Conservation (phyloP, 2,329 filamentous ascomycete genomes). For the Hymenoscyphus fructigenus region DNA sequence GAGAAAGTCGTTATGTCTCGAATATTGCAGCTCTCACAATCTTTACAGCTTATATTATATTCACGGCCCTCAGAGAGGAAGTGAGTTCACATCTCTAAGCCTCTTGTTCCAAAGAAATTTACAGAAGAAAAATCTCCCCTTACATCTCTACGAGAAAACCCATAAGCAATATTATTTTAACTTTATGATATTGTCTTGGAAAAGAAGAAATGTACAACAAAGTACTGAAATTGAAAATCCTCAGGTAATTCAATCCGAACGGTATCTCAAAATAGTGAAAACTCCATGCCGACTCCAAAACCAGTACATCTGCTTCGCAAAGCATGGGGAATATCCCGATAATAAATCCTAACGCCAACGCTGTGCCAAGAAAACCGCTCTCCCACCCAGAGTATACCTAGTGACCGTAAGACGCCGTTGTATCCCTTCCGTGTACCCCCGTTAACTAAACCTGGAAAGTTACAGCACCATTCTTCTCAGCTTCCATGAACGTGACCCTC, state of each 20-base stretch:
- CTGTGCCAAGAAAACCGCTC: background rate
- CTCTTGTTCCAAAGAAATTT: too few species aligned
- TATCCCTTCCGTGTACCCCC: background rate
- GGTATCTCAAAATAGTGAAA: background rate
- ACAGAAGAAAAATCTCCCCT: too few species aligned
- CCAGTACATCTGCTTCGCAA: background rate
- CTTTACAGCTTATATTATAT: too few species aligned
- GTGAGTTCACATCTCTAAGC: too few species aligned
- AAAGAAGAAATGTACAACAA: background rate
- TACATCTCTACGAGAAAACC: too few species aligned
- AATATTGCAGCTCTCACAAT: too few species aligned
- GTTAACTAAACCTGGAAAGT: background rate
- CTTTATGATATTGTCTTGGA: background rate
- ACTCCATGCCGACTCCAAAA: background rate
- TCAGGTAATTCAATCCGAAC: background rate
- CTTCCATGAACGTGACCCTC: slow-evolving; percentile 31
- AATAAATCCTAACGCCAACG: background rate
- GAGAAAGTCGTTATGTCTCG: too few species aligned
- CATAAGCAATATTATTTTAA: background rate
- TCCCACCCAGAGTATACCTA: background rate
- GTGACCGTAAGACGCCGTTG: background rate
- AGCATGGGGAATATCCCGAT: background rate
- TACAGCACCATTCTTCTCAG: slow-evolving; percentile 9
- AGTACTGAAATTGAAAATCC: background rate
- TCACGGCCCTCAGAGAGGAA: too few species aligned